Conservation (phyloP, 1,284 basidiomycete species). For the Pascua guehoae region DNA sequence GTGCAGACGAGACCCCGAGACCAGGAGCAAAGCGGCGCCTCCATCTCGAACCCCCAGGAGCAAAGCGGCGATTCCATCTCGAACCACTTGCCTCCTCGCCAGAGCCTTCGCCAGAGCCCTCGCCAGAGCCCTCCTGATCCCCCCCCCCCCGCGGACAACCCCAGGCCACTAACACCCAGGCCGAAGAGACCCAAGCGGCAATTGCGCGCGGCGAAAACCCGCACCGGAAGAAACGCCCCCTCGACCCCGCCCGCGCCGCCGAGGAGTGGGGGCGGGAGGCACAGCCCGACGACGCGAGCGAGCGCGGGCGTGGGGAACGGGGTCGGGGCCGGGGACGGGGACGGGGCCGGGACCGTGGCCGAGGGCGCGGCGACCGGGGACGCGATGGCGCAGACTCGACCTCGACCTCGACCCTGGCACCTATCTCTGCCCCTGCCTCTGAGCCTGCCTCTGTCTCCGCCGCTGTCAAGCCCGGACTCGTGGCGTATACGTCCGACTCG, state of each 20-base stretch:
- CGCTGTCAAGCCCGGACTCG: background rate
- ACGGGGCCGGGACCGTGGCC: slow-evolving; percentile 2
- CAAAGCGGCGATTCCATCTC: no score
- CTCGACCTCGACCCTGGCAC: no score
- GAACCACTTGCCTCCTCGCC: no score
- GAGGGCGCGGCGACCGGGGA: background rate
- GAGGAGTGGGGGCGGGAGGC: slow-evolving; percentile 42
- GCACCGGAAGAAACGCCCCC: slow-evolving; percentile 20
- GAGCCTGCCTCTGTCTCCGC: background rate
- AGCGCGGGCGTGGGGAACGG: slow-evolving; percentile 18
- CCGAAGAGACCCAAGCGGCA: slow-evolving; percentile 70
- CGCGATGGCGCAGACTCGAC: no score
- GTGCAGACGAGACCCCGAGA: no score
- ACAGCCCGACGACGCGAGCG: slow-evolving; percentile 41
- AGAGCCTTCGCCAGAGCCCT: no score
- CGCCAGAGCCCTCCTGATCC: no score
- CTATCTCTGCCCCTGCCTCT: background rate
- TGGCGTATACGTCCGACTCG: slow-evolving; percentile 7
- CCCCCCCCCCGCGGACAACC: no score
- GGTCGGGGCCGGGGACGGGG: slow-evolving; percentile 9
- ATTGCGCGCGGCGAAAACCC: slow-evolving; percentile 69
- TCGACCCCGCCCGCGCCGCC: slow-evolving; percentile 34
- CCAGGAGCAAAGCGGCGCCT: no score
- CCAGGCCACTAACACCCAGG: slow-evolving; percentile 24
- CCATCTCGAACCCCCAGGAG: no score